Percentiles rank a stretch among this genome's conserved stretches.
Conservation (phyloP, 208 protist genomes). For the Trypanosoma melophagium region DNA sequence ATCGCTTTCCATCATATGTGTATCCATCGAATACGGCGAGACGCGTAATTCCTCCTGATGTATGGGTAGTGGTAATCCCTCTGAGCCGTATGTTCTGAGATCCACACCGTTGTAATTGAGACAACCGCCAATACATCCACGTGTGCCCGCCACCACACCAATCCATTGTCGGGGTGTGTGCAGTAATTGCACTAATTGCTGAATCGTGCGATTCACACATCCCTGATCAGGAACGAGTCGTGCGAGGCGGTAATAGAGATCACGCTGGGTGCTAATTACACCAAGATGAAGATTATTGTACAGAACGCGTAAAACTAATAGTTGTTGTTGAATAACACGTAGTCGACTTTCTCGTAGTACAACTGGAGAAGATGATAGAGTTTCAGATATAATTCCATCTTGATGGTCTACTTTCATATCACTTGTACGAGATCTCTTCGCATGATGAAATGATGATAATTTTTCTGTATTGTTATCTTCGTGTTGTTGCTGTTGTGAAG, state of each 20-base stretch:
- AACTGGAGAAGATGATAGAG: background rate
- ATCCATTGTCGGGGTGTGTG: constrained; percentile 58
- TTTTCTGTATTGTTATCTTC: background rate
- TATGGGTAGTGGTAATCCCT: constrained; percentile 35
- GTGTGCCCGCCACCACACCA: constrained; percentile 65
- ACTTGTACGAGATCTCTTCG: background rate
- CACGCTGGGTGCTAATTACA: constrained; percentile 66
- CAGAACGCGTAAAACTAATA: constrained; percentile 52
- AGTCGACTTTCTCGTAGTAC: constrained; percentile 1
- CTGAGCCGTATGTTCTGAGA: constrained; percentile 20
- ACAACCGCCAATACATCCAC: constrained; percentile 62
- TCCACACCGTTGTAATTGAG: constrained; percentile 44
- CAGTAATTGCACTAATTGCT: constrained; percentile 45
- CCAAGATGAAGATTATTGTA: constrained; percentile 42
- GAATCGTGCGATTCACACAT: constrained; percentile 48
- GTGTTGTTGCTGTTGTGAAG: background rate
- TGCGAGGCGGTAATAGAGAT: constrained; percentile 81
- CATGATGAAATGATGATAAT: background rate
- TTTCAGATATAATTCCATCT: background rate
- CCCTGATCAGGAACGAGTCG: constrained; percentile 52
- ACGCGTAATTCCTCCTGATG: constrained; percentile 36
- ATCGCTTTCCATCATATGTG: no score
- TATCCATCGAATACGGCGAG: no score
- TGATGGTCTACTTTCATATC: background rate
- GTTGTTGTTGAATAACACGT: constrained; percentile 22